Evolutionary conservation across 495 filamentous ascomycete genomes (phyloP), one percentile per base, ranked within the genome.

Genomic region (Haplographium delicatum): DNA sequence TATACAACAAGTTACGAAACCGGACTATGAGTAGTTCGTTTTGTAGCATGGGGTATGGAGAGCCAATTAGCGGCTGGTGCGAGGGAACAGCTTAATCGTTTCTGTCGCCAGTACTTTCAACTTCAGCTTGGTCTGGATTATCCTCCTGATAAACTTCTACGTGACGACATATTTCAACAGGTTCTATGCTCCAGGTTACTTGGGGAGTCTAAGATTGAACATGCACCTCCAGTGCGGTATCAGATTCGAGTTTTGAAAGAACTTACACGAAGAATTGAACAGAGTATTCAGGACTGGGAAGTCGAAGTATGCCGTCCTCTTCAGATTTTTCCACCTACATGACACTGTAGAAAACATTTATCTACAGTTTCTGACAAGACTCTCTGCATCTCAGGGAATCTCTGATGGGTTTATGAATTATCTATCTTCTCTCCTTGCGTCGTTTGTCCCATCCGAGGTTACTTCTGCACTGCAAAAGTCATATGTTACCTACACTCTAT

Each of bases 401-500:
- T 83, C 81, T 43, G 85, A 91, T 59, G 69, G 82, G 57, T 76
- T 95, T 54, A 82, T 87, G 64, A 66, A 67, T 33, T 67, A 67
- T 43, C 72, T 89, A 56, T 77, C 79, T 27, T 53, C 62, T 25
- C 70, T 91, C 16, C 66, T 91, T 34, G 65, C 73, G 10, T 67
- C 73, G 23, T 76, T 77, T 4, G 60, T 86, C 22, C 81, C 78
- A 9, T 73, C 81, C 16, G 76, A 88, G 56, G 50, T 70, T 4
- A 57, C 68, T 34, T 74, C 82, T 48, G 83, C 79, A n/a, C 87
- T 90, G 68, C 78, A 89, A 63, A 82, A 84, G 57, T 80, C 78
- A 25, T 83, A 82, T 57, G 82, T 94, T 42, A 86, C 80, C 25
- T 95, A 93, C 57, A 81, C 78, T 28, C 71, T 58, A 61, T 82